These are phyloP conservation scores for Leccinum olivaceopallidum DNA, from an alignment of 768 basidiomycete genomes.

Conservation along the genomic window DNA sequence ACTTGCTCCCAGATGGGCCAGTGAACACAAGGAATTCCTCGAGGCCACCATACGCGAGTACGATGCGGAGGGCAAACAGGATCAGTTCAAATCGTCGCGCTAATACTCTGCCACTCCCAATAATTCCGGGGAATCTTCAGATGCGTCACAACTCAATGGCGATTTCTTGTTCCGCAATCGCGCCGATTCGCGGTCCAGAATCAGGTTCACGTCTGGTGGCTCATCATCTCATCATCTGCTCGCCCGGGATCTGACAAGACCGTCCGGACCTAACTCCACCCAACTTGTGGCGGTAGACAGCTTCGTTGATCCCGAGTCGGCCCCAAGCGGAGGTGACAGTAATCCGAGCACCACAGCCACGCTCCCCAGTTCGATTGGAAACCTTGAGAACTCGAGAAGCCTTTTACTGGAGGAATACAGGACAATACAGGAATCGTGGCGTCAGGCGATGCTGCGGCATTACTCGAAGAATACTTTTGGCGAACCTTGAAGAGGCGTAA, in stretches of 20 bases:
- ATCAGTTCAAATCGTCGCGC: constrained; percentile 12
- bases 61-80: constrained; percentile 21
- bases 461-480: constrained; percentile 25
- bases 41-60: constrained; percentile 27
- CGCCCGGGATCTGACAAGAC: constrained; percentile 32
- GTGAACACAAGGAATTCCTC: constrained; percentile 30
- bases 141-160: constrained; percentile 14
- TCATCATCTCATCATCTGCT: constrained; percentile 36
- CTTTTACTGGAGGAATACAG: constrained; percentile 26
- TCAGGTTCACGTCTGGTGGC: constrained; percentile 38
- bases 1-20: constrained; percentile 45
- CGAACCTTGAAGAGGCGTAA: constrained; percentile 23
- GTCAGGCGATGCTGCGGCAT: constrained; percentile 25
- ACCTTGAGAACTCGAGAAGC: constrained; percentile 15
- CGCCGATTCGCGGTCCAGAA: constrained; percentile 1
- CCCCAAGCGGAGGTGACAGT: constrained; percentile 3
- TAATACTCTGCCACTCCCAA: constrained; percentile 47
- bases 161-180: constrained; percentile 15
- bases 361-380: constrained; percentile 18
- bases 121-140: constrained; percentile 36
- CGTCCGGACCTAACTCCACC: constrained; percentile 14
- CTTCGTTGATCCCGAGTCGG: constrained; percentile 2
- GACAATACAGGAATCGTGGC: constrained; percentile 25
- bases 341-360: constrained; percentile 7
- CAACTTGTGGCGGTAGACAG: constrained; percentile 5